Base-by-base conservation (phyloP, 805 yeast species). In the Myxozyma lipomycoides region DNA sequence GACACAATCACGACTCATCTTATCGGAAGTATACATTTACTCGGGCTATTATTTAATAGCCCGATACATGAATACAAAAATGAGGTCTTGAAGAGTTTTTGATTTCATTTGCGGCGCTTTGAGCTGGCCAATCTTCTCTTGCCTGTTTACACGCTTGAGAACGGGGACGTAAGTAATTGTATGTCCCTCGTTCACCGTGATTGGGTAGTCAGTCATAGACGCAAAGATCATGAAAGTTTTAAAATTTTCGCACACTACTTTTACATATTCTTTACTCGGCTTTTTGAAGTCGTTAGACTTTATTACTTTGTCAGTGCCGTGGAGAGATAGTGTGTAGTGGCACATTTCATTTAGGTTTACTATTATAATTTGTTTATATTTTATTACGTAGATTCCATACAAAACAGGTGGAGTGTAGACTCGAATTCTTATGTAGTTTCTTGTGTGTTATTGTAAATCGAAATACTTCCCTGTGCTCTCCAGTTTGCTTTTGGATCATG, bases 401-500 rank as follows among this genome's bases (percentile, higher is more conserved):
- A 7, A 28, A 28, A 28, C 12, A 28, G 7, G 7, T 28, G 32
- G 32, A 6, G n/a, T 37, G n/a, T 19, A 10, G 34, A 28, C 12
- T 28, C 10, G 19, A 35, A 35, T 35, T 40, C n/a, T 40, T 46
- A 46, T 23, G 18, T 46, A 4, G 56, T 51, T 23, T 55, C 59
- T 41, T 55, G 59, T 10, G 44, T 45, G 2, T 51, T 39, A 6
- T 41, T 45, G 38, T 55, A 55, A 18, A 38, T 48, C 9, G 57
- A 43, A 19, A 53, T 43, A 41, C 58, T 55, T 17, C 59, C 59
- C 34, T 55, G 59, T 26, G 48, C 59, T 18, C 59, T 24, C 59
- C 59, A 55, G 12, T n/a, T 37, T 4, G 35, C 12, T 18, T 37
- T 51, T 6, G 57, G 48, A 43, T 56, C 59, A 2, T 4, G 12